Percentiles rank a stretch among this genome's conserved stretches.
These are phyloP conservation scores for Salix brachista DNA, from an alignment of 345 rosid species.

Conservation along the genomic window DNA sequence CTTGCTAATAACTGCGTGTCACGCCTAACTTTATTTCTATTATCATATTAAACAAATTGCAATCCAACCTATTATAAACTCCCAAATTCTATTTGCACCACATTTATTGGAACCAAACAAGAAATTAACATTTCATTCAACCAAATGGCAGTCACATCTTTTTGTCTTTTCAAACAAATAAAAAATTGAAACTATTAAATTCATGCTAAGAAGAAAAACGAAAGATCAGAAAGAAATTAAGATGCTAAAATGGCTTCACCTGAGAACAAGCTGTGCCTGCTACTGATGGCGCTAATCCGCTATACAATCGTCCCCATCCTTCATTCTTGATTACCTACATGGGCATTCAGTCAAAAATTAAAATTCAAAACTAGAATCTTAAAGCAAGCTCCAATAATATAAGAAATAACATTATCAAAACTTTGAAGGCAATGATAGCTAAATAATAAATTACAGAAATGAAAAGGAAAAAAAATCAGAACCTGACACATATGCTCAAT, in stretches of 20 bases:
- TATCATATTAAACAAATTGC: slow-evolving; percentile 1
- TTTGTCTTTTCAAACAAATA: not conserved
- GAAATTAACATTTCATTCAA: not conserved
- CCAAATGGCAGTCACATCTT: not conserved
- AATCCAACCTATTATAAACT: not conserved
- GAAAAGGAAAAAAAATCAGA: not conserved
- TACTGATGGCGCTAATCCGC: slow-evolving; percentile 80
- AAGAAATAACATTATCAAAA: not conserved
- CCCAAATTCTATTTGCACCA: not conserved
- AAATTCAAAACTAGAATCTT: not conserved
- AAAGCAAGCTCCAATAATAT: not conserved
- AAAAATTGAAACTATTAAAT: not conserved
- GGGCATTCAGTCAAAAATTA: not conserved
- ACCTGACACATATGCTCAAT: slow-evolving; percentile 83
- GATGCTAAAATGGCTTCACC: slow-evolving; percentile 37
- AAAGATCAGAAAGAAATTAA: not conserved
- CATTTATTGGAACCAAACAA: slow-evolving; percentile 3
- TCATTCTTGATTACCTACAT: slow-evolving; percentile 41
- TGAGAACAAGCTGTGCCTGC: slow-evolving; percentile 95
- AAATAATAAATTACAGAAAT: not conserved
- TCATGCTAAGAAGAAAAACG: not conserved
- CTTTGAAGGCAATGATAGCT: not conserved
- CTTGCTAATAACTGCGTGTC: not conserved
- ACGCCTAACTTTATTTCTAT: not conserved
- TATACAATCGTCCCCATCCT: slow-evolving; percentile 90